Evolutionary conservation across 169 alveolate species (phyloP), one percentile per base, ranked within the genome.

Genomic region (Cystoisospora suis): DNA sequence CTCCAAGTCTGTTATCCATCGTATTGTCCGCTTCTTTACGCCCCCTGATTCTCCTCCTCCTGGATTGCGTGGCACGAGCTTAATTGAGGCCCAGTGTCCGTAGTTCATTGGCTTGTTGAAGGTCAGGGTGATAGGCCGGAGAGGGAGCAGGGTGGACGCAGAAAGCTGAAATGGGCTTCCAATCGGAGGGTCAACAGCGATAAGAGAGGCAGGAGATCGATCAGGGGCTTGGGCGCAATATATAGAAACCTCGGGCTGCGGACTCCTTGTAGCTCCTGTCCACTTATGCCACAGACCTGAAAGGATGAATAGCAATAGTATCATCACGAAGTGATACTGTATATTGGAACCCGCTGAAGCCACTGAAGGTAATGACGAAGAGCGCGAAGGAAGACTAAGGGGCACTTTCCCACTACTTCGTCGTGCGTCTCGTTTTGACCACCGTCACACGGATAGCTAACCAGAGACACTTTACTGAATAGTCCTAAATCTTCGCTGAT

Each of bases 81-180:
- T 86, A 61, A 88, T 92, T 83, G 90, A 59, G n/a, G 94, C 95
- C 95, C 96, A 92, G 87, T 94, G 96, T 0, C 96, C 96, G 75
- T 87, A 94, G 91, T 58, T 91, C 86, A 94, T 87, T 32, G 96
- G 93, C 87, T 91, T 89, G 85, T 92, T 87, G 88, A 94, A 94
- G 20, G 87, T 79, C 17, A 94, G 93, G 61, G 86, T 70, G 47
- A 94, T 93, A 5, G 92, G 92, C 45, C 61, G 81, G 9, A 47
- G 29, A 3, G 92, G 88, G 32, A 58, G 53, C 77, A 53, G 89
- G 0, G 94, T 65, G 32, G 80, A 80, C 46, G 88, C 75, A 32
- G 95, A 59, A 20, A 94, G 93, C 47, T 70, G 91, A 20, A 86
- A 86, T 17, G 94, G 56, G 0, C 92, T 59, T 0, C 80, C 90